Evolutionary conservation across 2,329 filamentous ascomycete genomes (phyloP).

Genomic region (Microdochium paspali): DNA sequence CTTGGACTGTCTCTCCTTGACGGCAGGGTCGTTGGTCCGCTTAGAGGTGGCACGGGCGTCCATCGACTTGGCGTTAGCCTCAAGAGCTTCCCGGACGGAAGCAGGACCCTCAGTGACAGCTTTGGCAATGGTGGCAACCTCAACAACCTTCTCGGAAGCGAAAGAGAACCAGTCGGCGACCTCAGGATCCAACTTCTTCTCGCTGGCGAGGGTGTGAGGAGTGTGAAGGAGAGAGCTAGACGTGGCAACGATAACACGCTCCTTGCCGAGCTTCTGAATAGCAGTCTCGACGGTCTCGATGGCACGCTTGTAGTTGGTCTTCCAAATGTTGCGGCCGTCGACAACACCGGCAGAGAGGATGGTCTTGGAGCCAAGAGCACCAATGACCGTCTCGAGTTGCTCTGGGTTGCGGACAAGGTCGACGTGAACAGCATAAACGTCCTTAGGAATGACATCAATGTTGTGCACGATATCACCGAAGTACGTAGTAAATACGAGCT

Average conservation of each 20-base stretch:
- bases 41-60: slow-evolving; percentile 83
- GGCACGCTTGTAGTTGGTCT: slow-evolving; percentile 96
- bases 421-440: slow-evolving; percentile 78
- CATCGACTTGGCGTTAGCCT: slow-evolving; percentile 94
- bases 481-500: slow-evolving; percentile 90
- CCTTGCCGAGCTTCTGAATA: slow-evolving; percentile 91
- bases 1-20: slow-evolving; percentile 92
- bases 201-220: slow-evolving; percentile 92
- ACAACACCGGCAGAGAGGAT: slow-evolving; percentile 92
- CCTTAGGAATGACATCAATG: slow-evolving; percentile 76
- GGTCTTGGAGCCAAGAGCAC: slow-evolving; percentile 79
- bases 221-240: slow-evolving; percentile 98
- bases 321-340: slow-evolving; percentile 99
- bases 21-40: slow-evolving; percentile 92
- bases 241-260: slow-evolving; percentile 92
- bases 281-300: slow-evolving; percentile 86
- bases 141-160: slow-evolving; percentile 84
- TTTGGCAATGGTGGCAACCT: slow-evolving; percentile 92
- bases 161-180: slow-evolving; percentile 98
- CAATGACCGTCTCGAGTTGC: slow-evolving; percentile 81
- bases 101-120: slow-evolving; percentile 89
- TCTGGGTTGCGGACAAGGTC: slow-evolving; percentile 98
- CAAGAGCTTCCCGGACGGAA: slow-evolving; percentile 76
- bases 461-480: slow-evolving; percentile 99
- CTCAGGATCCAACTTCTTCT: slow-evolving; percentile 96